These are phyloP conservation scores for Scytalidium lignicola DNA, from an alignment of 2,329 filamentous ascomycete genomes.

Conservation along the genomic window DNA sequence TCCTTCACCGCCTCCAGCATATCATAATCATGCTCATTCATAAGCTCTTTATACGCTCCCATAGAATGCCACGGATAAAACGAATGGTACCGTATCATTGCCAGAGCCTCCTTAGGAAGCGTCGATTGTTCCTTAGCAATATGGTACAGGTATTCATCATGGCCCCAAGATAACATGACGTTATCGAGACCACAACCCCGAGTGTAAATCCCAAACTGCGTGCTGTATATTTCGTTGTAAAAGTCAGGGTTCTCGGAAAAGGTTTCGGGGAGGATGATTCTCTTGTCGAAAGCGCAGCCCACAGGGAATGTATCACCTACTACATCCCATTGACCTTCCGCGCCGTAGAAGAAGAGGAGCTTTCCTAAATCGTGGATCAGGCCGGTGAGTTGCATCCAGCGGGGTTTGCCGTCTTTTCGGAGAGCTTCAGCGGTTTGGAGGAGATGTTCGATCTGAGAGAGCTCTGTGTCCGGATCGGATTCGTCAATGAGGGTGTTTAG, in stretches of 20 bases:
- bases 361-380: constrained; percentile 75
- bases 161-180: constrained; percentile 82
- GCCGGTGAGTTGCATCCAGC: constrained; percentile 74
- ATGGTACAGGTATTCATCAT: constrained; percentile 80
- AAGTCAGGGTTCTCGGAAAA: constrained; percentile 71
- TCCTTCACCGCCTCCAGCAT: constrained; percentile 77
- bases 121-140: constrained; percentile 75
- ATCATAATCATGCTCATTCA: constrained; percentile 71
- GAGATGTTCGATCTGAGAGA: constrained; percentile 82
- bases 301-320: constrained; percentile 79
- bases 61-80: constrained; percentile 88
- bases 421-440: constrained; percentile 84
- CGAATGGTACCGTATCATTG: constrained; percentile 85
- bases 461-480: constrained; percentile 79
- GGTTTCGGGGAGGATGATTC: constrained; percentile 73
- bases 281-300: constrained; percentile 63
- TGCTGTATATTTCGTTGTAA: constrained; percentile 65
- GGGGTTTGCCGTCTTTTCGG: constrained; percentile 73
- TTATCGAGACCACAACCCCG: constrained; percentile 76
- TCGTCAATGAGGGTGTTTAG: constrained; percentile 86
- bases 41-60: constrained; percentile 73
- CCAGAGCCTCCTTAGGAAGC: constrained; percentile 72
- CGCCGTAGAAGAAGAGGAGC: constrained; percentile 71
- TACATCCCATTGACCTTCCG: constrained; percentile 83
- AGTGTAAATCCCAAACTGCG: constrained; percentile 71